Percentiles rank a stretch among this genome's conserved stretches.
These are phyloP conservation scores for Pichia sp. DNA, from an alignment of 1,139 yeast genomes.

Conservation along the genomic window DNA sequence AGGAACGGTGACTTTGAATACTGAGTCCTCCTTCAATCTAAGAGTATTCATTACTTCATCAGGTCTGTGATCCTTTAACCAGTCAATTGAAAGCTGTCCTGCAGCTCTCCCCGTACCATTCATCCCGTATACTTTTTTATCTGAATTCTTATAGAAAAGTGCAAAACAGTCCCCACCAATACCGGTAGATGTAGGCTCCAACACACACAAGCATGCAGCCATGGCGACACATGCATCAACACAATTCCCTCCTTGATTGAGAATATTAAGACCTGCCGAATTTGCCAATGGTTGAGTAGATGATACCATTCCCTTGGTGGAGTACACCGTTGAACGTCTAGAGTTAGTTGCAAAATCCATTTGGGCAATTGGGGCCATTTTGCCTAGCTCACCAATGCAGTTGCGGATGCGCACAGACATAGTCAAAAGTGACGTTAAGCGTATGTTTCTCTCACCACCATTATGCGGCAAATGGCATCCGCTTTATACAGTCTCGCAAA, in stretches of 20 bases:
- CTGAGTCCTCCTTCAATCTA: constrained; percentile 41
- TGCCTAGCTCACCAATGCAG: too few relatives aligned
- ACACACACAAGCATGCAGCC: constrained; percentile 64
- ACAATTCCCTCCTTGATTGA: constrained; percentile 71
- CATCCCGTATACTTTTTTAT: constrained; percentile 52
- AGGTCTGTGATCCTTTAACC: constrained; percentile 33
- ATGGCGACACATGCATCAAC: constrained; percentile 78
- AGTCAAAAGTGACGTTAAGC: too few relatives aligned
- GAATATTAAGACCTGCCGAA: constrained; percentile 62
- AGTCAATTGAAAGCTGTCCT: constrained; percentile 40
- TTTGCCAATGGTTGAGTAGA: constrained; percentile 75
- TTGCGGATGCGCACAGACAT: too few relatives aligned
- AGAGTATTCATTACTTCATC: constrained; percentile 19
- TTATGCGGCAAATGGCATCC: too few relatives aligned
- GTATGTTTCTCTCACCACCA: too few relatives aligned
- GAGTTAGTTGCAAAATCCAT: constrained; percentile 31
- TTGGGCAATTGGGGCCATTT: too few relatives aligned
- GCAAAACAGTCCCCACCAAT: constrained; percentile 81
- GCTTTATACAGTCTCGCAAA: too few relatives aligned
- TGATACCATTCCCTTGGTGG: constrained; percentile 67
- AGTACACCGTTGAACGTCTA: constrained; percentile 71
- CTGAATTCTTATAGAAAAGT: constrained; percentile 45
- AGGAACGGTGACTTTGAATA: constrained; percentile 62
- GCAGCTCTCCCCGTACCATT: constrained; percentile 80
- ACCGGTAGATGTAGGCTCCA: constrained; percentile 76